Conservation (phyloP, 2,329 filamentous ascomycete species). For the Fusarium stilboides region DNA sequence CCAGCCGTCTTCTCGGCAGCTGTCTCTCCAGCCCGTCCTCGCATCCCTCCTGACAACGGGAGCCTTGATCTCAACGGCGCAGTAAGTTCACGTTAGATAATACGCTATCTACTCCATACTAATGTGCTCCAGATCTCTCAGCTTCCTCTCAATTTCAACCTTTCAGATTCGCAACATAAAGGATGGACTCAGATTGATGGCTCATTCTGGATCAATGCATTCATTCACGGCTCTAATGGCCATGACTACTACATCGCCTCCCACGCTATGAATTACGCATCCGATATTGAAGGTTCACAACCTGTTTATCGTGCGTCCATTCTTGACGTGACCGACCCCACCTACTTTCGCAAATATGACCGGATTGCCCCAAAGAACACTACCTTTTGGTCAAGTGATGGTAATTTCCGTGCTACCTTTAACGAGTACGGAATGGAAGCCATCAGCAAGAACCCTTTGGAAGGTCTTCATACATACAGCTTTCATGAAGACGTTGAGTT, state of each 20-base stretch:
- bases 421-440: neutral
- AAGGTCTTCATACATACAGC: neutral
- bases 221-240: neutral
- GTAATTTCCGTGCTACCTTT: neutral
- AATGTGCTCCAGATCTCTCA: neutral
- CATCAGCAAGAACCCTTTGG: neutral
- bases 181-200: neutral
- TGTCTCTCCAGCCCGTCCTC: neutral
- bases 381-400: neutral
- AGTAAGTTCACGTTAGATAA: neutral
- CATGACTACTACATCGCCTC: neutral
- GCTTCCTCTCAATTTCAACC: neutral
- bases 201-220: neutral
- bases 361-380: neutral
- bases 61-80: neutral
- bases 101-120: fast-evolving
- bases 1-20: fast-evolving
- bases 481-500: neutral
- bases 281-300: neutral
- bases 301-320: neutral
- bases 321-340: neutral
- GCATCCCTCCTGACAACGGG: neutral
- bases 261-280: neutral
- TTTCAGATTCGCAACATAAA: neutral
- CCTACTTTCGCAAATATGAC: neutral